Evolutionary conservation across 306 rosid genomes (phyloP), one percentile per base, ranked within the genome.

Genomic region (Lagenaria siceraria): DNA sequence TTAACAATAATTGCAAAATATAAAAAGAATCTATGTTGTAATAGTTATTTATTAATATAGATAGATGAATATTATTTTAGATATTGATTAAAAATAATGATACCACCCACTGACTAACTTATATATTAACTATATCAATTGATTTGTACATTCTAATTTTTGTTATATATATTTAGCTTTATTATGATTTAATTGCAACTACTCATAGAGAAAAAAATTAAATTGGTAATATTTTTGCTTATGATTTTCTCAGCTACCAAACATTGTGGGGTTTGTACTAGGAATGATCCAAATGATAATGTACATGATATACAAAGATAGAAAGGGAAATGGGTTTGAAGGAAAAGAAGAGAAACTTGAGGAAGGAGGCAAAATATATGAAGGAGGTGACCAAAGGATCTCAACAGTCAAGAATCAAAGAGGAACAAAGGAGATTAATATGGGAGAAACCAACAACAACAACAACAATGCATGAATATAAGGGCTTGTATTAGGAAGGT

Each of bases 251-350:
- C 87, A 88, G 96, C 36, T 88, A 21, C 96, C 93, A 63, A 90
- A 90, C 80, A 84, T 87, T 74, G 74, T 90, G 35, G 93, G 96
- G 77, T 86, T 90, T 59, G 66, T 87, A 8, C 82, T 90, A 48
- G 96, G 96, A 15, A 15, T 84, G 22, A 35, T 82, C 75, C 93
- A 90, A 10, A 86, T 88, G 86, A 83, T 78, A 40, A 79, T 88
- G 3, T 90, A 90, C 85, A 31, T 87, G 33, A 19, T 76, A 49
- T 90, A 88, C 87, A 88, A 76, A 80, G 66, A 82, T 56, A 73
- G 24, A 19, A 63, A 80, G 48, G 48, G n/a, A 58, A 27, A 73
- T 31, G 29, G 8, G 7, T 27, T 13, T 3, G 25, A 29, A 73
- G 61, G 2, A n/a, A 52, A 51, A 18, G 42, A 29, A 73, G 61